These are phyloP conservation scores for Kodamaea laetipori DNA, from an alignment of 805 yeast species.

Conservation along the genomic window DNA sequence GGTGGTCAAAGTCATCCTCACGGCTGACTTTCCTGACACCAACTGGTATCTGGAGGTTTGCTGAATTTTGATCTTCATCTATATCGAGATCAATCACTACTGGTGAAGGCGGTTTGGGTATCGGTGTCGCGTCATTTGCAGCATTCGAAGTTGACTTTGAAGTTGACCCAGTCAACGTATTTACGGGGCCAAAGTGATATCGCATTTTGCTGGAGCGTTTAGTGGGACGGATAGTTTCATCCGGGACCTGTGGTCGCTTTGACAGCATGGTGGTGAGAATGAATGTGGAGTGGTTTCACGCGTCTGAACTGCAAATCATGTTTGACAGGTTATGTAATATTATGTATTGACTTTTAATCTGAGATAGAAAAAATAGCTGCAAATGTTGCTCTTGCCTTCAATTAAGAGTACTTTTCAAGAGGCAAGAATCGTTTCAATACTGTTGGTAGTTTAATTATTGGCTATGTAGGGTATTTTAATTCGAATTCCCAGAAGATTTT, in stretches of 20 bases:
- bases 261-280: conserved; percentile 8
- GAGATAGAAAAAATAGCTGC: too few species aligned
- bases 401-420: too few species aligned
- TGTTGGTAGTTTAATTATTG: too few species aligned
- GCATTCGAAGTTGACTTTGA: conserved; percentile 1
- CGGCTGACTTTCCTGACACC: not conserved
- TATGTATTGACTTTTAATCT: too few species aligned
- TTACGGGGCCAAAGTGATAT: conserved; percentile 39
- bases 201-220: conserved; percentile 27
- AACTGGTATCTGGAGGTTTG: not conserved
- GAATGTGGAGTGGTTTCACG: too few species aligned
- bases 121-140: not conserved
- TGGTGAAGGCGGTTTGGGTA: conserved; percentile 1
- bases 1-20: conserved; percentile 4
- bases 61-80: not conserved
- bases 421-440: too few species aligned
- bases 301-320: too few species aligned
- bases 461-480: too few species aligned
- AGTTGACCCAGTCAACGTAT: conserved; percentile 22
- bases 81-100: not conserved
- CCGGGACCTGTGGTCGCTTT: conserved; percentile 9
- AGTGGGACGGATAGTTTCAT: conserved; percentile 14
- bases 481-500: too few species aligned
- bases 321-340: too few species aligned
- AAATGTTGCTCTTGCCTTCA: too few species aligned